Base-by-base conservation (phyloP, 1,139 yeast species). In the Sugiyamaella castrensis region DNA sequence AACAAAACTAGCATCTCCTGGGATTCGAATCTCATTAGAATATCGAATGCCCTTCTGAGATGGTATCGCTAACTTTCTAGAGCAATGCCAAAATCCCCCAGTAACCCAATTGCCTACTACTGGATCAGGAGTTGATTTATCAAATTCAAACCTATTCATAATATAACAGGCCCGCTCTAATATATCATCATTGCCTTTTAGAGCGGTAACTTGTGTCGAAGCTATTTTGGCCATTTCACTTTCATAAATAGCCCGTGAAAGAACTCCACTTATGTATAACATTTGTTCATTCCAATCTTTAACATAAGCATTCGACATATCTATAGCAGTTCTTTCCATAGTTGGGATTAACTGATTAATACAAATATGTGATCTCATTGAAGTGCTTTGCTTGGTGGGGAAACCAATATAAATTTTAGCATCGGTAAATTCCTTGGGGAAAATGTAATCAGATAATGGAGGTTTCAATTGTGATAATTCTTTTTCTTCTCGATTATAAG, bases 321-420 rank as follows among this genome's bases (percentile, higher is more conserved):
- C 75, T 2, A 71, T 65, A 2, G 72, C 72, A 1, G 75, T 71
- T 5, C 75, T 62, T 51, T 71, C 75, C 72, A 71, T 71, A 1
- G 75, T 71, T 1, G 75, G 75, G 16, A 71, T 69, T 2, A 70
- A 56, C 52, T 70, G 73, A 41, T 68, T 69, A 43, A 71, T 56
- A 1, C 72, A 70, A 4, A 71, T 51, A 51, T 71, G 75, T 1
- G 71, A 67, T 41, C 63, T 59, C 45, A 71, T 49, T 1, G 70
- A 68, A 0, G 75, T 69, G 15, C 71, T 66, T 51, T 71, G 75
- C 52, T 71, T 71, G 1, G 75, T 71, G 1, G 75, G 72, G 46
- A 71, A 71, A 1, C 75, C 75, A 49, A 71, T 70, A 51, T 68
- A 71, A 1, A 71, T 63, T 43, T 69, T 69, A 9, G 74, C 72